Evolutionary conservation across 345 rosid species (phyloP).

Genomic region (Gynandropsis gynandra): DNA sequence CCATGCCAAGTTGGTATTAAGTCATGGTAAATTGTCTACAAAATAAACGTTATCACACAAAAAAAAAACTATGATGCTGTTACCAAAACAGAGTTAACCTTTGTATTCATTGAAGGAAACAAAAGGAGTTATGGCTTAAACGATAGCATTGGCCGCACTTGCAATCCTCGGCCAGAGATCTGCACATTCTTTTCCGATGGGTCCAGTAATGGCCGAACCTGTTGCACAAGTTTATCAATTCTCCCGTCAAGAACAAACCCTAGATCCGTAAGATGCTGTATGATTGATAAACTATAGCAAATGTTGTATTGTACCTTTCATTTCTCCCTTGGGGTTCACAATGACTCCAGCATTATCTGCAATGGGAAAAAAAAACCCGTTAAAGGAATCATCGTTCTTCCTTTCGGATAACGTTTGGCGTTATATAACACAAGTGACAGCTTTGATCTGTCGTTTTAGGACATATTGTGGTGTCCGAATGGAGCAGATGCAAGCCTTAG

Average conservation of each 20-base stretch:
- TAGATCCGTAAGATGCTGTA: too few relatives aligned
- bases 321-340: slow-evolving; percentile 90
- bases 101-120: not conserved
- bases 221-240: slow-evolving; percentile 3
- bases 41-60: too few relatives aligned
- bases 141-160: slow-evolving; percentile 83
- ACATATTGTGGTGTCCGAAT: slow-evolving; percentile 34
- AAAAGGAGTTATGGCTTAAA: slow-evolving; percentile 19
- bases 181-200: slow-evolving; percentile 90
- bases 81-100: too few relatives aligned
- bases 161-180: slow-evolving; percentile 97
- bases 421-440: too few relatives aligned
- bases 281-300: too few relatives aligned
- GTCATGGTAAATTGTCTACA: too few relatives aligned
- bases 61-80: too few relatives aligned
- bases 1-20: too few relatives aligned
- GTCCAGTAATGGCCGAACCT: slow-evolving; percentile 94
- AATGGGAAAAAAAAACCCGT: not conserved
- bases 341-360: slow-evolving; percentile 95
- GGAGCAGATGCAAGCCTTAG: slow-evolving; percentile 44
- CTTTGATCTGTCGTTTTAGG: too few relatives aligned
- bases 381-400: too few relatives aligned
- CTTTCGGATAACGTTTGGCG: too few relatives aligned
- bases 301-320: slow-evolving; percentile 89
- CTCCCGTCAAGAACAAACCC: slow-evolving; percentile 3